These are phyloP conservation scores for Raffaelea deltoideospora DNA, from an alignment of 2,329 filamentous ascomycete species.

Conservation along the genomic window DNA sequence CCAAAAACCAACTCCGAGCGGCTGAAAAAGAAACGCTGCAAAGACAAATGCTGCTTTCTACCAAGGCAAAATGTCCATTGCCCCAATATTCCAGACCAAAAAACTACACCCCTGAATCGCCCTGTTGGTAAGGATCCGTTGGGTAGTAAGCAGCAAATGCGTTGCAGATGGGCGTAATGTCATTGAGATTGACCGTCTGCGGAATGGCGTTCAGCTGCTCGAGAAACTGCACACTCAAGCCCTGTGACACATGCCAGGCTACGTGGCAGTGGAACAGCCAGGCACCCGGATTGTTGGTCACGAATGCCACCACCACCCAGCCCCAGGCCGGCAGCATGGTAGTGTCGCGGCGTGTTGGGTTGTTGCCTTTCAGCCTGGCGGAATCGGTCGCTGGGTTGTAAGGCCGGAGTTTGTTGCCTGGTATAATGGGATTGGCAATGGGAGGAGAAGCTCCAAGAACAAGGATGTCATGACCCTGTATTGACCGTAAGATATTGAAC, in stretches of 20 bases:
- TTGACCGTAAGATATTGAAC: too few relatives aligned
- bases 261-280: conserved; percentile 36
- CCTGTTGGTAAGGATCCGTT: conserved; percentile 4
- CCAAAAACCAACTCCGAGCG: too few relatives aligned
- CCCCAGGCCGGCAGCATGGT: conserved; percentile 27
- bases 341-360: conserved; percentile 32
- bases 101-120: conserved; percentile 9
- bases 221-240: conserved; percentile 36
- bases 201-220: conserved; percentile 14
- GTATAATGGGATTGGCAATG: conserved; percentile 6
- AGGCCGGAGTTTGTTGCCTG: conserved; percentile 6
- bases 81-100: too few relatives aligned
- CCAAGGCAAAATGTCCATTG: too few relatives aligned
- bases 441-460: conserved; percentile 15
- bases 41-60: too few relatives aligned
- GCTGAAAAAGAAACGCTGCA: too few relatives aligned
- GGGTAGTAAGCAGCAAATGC: conserved; percentile 8
- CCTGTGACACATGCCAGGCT: conserved; percentile 32
- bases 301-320: conserved; percentile 31
- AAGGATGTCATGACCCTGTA: conserved; percentile 20
- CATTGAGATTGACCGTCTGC: conserved; percentile 2
- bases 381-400: conserved; percentile 16
- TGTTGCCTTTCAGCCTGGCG: conserved; percentile 18
- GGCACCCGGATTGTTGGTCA: conserved; percentile 32
- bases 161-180: conserved; percentile 4